Evolutionary conservation across 129 eudicot species (phyloP).

Genomic region (Flaveria bidentis): DNA sequence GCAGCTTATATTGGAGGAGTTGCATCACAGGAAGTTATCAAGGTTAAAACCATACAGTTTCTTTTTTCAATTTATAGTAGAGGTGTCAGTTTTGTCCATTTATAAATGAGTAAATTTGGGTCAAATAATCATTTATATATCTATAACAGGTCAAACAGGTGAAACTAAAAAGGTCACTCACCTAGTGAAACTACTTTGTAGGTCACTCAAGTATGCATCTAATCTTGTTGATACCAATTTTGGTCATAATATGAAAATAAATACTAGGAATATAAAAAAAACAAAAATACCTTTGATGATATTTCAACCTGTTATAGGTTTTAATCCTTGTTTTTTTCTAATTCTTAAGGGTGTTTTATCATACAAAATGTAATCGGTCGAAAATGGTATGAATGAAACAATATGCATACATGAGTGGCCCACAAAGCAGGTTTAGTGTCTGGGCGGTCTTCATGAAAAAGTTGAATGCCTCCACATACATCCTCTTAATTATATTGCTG

Average conservation of each 20-base stretch:
- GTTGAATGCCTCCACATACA: not conserved
- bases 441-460: not conserved
- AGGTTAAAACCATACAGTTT: conserved; percentile 44
- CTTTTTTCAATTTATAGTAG: conserved; percentile 5
- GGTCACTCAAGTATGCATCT: too few species aligned
- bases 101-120: not conserved
- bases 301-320: too few species aligned
- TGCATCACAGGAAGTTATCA: conserved; percentile 95
- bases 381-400: not conserved
- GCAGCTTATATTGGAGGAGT: conserved; percentile 91
- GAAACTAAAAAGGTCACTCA: too few species aligned
- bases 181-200: too few species aligned
- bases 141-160: too few species aligned
- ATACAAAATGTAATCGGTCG: not conserved
- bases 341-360: too few species aligned
- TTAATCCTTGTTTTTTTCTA: too few species aligned
- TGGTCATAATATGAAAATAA: too few species aligned
- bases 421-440: not conserved
- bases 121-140: too few species aligned
- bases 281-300: too few species aligned
- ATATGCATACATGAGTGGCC: not conserved
- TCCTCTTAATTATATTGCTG: not conserved
- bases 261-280: too few species aligned
- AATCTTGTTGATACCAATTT: too few species aligned
- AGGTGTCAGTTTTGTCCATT: not conserved